A percentile compares a stretch with the other conserved stretches of the same genome.
These are phyloP conservation scores for Davidsoniella neocaledoniae DNA, from an alignment of 2,329 filamentous ascomycete genomes.

Conservation along the genomic window DNA sequence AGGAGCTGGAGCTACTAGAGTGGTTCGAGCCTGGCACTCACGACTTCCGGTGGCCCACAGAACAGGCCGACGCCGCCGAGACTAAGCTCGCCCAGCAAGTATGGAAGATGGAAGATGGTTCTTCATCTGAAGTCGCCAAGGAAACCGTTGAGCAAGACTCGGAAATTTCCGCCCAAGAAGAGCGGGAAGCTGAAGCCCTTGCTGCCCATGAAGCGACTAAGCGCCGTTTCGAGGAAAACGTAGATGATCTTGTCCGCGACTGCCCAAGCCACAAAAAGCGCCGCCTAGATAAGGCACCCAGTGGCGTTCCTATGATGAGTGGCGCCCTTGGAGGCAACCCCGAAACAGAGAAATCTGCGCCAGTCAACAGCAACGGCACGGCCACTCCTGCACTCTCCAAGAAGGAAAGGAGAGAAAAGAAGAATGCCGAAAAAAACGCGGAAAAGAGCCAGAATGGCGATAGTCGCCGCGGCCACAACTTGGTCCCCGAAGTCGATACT, in stretches of 20 bases:
- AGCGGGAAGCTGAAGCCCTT: constrained; percentile 36
- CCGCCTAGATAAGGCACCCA: constrained; percentile 16
- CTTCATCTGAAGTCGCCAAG: constrained; percentile 18
- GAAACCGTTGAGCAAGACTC: constrained; percentile 22
- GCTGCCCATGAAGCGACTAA: constrained; percentile 41
- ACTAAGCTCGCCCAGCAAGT: constrained; percentile 60
- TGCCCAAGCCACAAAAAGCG: constrained; percentile 17
- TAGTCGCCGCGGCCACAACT: constrained; percentile 31
- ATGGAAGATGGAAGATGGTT: constrained; percentile 41
- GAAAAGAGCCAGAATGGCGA: constrained; percentile 6
- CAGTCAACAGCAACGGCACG: too few relatives aligned
- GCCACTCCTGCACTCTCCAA: background rate
- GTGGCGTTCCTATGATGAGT: constrained; percentile 14
- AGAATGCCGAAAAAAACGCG: background rate
- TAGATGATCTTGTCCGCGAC: constrained; percentile 40
- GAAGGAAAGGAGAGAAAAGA: background rate
- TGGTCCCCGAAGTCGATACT: constrained; percentile 31
- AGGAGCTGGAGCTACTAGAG: constrained; percentile 63
- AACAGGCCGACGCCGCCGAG: constrained; percentile 61
- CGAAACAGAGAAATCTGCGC: background rate
- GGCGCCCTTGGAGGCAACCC: constrained; percentile 10
- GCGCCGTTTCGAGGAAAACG: constrained; percentile 39
- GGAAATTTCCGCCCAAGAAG: constrained; percentile 34
- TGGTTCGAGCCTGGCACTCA: constrained; percentile 74
- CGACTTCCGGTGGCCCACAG: constrained; percentile 58